phyloP scores from a whole-genome alignment of 75 land plant species.

The Adiantum capillusveneris region DNA sequence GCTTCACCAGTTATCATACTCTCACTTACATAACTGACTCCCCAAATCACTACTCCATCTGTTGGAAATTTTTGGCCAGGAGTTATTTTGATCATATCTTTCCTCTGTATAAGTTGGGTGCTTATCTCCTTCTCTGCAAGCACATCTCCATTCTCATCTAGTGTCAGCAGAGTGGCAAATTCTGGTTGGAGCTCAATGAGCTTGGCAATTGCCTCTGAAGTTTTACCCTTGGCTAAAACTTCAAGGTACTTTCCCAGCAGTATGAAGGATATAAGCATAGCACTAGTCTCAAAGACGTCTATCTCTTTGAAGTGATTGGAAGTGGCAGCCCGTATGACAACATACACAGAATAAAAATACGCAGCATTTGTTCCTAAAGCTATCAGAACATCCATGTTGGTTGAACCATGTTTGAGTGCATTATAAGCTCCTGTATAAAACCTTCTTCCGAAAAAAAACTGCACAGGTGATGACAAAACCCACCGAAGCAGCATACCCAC shows the following conservation, averaged over 20 bases:
- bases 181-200: slow-evolving; percentile 31
- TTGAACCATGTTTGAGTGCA: slow-evolving; percentile 47
- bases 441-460: slow-evolving; percentile 35
- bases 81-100: slow-evolving; percentile 7
- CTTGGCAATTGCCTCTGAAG: slow-evolving; percentile 34
- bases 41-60: slow-evolving; percentile 31
- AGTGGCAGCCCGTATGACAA: slow-evolving; percentile 34
- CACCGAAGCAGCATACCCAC: slow-evolving; percentile 23
- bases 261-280: slow-evolving; percentile 67
- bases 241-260: slow-evolving; percentile 58
- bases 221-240: slow-evolving; percentile 61
- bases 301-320: slow-evolving; percentile 26
- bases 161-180: slow-evolving; percentile 14
- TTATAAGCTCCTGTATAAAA: slow-evolving; percentile 79
- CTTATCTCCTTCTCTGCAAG: slow-evolving; percentile 29
- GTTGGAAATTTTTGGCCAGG: slow-evolving; percentile 19
- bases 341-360: slow-evolving; percentile 59
- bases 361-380: slow-evolving; percentile 68
- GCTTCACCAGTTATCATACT: slow-evolving; percentile 42
- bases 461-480: slow-evolving; percentile 27
- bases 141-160: slow-evolving; percentile 23
- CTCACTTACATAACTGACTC: slow-evolving; percentile 30
- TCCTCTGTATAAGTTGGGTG: slow-evolving; percentile 29
- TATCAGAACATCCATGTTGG: slow-evolving; percentile 72
- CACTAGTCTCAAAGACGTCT: slow-evolving; percentile 66